Evolutionary conservation across 2,329 filamentous ascomycete genomes (phyloP).

Genomic region (Cadophora sp.): DNA sequence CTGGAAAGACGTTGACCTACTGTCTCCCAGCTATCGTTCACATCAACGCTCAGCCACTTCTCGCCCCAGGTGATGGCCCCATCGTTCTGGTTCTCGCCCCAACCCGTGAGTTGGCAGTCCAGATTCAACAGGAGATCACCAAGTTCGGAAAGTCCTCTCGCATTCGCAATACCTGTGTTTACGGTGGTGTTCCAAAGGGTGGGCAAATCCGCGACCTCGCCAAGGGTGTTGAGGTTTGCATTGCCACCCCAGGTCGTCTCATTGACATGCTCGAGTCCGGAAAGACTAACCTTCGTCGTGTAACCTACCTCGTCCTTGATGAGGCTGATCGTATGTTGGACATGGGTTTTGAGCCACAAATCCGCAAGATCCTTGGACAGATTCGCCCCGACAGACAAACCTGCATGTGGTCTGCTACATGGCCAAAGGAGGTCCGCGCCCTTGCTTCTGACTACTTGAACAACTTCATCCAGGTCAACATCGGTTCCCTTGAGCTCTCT

Average conservation of each 20-base stretch:
- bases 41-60: slow-evolving; percentile 98
- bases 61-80: slow-evolving; percentile 92
- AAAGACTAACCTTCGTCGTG: slow-evolving; percentile 96
- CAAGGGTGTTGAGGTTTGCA: slow-evolving; percentile 96
- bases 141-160: slow-evolving; percentile 98
- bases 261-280: slow-evolving; percentile 99
- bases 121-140: slow-evolving; percentile 98
- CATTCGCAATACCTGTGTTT: slow-evolving; percentile 98
- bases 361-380: slow-evolving; percentile 97
- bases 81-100: slow-evolving; percentile 96
- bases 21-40: slow-evolving; percentile 98
- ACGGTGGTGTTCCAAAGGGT: slow-evolving; percentile 98
- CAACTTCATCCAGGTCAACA: slow-evolving; percentile 99
- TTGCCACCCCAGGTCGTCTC: slow-evolving; percentile 95
- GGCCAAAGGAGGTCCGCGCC: slow-evolving; percentile 97
- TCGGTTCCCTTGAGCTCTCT: slow-evolving; percentile 93
- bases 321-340: slow-evolving; percentile 99
- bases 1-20: slow-evolving; percentile 98
- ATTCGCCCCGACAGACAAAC: slow-evolving; percentile 98
- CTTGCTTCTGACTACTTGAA: slow-evolving; percentile 89
- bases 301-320: slow-evolving; percentile 97
- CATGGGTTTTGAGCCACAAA: slow-evolving; percentile 99
- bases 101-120: slow-evolving; percentile 96
- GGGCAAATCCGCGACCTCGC: slow-evolving; percentile 95
- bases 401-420: slow-evolving; percentile 99